A percentile compares a stretch with the other conserved stretches of the same genome.
Evolutionary conservation across 176 grass and related monocot genomes (phyloP).

Genomic region (Bolboschoenus planiculmis): DNA sequence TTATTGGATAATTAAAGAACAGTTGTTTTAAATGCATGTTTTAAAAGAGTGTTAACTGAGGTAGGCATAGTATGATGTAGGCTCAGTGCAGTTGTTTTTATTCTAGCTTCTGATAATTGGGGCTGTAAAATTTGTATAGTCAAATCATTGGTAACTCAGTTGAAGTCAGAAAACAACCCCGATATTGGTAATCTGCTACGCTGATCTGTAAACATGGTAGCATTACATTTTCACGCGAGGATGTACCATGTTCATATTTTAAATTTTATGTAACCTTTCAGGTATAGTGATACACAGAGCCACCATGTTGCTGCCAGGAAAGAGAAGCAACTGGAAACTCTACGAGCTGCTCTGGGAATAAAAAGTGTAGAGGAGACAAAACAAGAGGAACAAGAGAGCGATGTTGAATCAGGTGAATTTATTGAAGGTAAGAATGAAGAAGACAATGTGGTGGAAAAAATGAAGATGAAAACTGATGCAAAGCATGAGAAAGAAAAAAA

Average conservation of each 20-base stretch:
- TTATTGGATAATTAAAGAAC: neutral
- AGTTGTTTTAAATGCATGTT: neutral
- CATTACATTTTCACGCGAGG: neutral
- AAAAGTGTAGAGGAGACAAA: constrained; percentile 27
- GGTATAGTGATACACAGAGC: constrained; percentile 65
- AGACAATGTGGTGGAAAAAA: neutral
- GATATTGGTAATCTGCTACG: neutral
- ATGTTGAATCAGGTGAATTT: constrained; percentile 87
- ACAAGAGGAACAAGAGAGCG: constrained; percentile 53
- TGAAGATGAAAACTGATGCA: constrained; percentile 16
- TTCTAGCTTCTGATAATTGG: neutral
- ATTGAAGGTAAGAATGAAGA: constrained; percentile 52
- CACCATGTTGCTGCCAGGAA: constrained; percentile 83
- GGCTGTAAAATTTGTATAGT: neutral
- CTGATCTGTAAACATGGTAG: neutral
- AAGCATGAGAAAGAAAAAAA: constrained; percentile 36
- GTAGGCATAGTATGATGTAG: neutral
- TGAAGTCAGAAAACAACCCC: neutral
- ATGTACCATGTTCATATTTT: neutral
- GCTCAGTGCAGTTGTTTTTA: neutral
- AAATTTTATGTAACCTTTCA: constrained; percentile 23
- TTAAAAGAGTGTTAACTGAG: neutral
- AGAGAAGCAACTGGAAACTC: constrained; percentile 79
- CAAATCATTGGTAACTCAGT: neutral
- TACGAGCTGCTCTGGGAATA: constrained; percentile 66